Evolutionary conservation across 192 early-diverging fungal species (phyloP).

Genomic region (Blastocladiella britannica): DNA sequence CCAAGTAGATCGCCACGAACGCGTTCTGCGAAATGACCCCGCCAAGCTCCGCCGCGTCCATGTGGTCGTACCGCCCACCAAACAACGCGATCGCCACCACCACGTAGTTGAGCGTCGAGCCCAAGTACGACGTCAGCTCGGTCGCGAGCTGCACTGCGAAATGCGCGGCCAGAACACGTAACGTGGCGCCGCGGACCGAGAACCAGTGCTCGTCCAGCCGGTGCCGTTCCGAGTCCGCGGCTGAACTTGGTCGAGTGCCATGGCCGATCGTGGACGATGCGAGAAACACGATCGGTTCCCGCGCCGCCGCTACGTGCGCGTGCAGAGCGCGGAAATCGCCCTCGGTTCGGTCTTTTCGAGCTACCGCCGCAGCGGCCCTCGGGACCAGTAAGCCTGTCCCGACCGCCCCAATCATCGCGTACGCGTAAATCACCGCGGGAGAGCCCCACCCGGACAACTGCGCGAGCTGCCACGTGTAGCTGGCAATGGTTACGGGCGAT

Average conservation of each 20-base stretch:
- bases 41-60: not conserved
- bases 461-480: not conserved
- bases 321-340: not conserved
- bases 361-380: not conserved
- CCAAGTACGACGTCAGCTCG: not conserved
- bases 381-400: not conserved
- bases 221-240: not conserved
- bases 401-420: not conserved
- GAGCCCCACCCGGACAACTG: not conserved
- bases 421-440: not conserved
- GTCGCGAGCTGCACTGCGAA: not conserved
- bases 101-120: not conserved
- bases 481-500: not conserved
- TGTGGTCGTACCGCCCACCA: not conserved
- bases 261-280: no score
- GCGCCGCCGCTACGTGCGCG: not conserved
- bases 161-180: not conserved
- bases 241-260: no score
- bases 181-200: not conserved
- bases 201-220: not conserved
- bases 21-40: not conserved
- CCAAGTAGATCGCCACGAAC: not conserved
- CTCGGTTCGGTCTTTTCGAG: not conserved
- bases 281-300: not conserved
- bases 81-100: not conserved